Conservation (phyloP, 2,329 filamentous ascomycete genomes). For the Rhinocladiella similis region DNA sequence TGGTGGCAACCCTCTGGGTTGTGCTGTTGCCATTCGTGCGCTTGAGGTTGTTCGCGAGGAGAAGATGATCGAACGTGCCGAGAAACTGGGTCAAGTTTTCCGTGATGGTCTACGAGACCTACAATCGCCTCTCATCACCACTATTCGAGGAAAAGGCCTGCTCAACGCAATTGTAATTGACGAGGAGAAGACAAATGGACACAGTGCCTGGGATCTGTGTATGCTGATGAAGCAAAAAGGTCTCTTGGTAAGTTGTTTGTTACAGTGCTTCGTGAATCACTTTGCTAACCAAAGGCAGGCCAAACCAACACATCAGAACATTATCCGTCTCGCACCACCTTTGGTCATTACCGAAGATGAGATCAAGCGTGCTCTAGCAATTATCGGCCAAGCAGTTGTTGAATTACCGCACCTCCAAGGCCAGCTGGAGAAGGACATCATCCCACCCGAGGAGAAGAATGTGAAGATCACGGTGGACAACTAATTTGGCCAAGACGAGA, state of each 20-base stretch:
- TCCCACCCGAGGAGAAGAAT: slow-evolving; percentile 61
- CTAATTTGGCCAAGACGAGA: slow-evolving; percentile 32
- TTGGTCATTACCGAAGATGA: slow-evolving; percentile 90
- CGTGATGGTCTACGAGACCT: slow-evolving; percentile 74
- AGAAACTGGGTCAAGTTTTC: slow-evolving; percentile 79
- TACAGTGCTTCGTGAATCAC: not conserved
- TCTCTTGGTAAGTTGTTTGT: slow-evolving; percentile 68
- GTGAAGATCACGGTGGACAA: slow-evolving; percentile 62
- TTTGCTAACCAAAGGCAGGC: slow-evolving; percentile 57
- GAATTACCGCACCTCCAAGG: slow-evolving; percentile 73
- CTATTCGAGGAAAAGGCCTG: slow-evolving; percentile 86
- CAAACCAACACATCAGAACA: slow-evolving; percentile 97
- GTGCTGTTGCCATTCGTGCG: slow-evolving; percentile 91
- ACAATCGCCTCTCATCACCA: slow-evolving; percentile 76
- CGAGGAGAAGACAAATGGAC: slow-evolving; percentile 78
- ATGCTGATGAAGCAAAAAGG: slow-evolving; percentile 95
- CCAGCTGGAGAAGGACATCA: slow-evolving; percentile 54
- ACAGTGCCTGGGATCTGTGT: slow-evolving; percentile 94
- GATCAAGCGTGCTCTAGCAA: slow-evolving; percentile 72
- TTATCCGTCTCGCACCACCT: slow-evolving; percentile 95
- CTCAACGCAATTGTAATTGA: slow-evolving; percentile 97
- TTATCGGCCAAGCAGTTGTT: slow-evolving; percentile 77
- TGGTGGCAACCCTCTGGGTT: slow-evolving; percentile 93
- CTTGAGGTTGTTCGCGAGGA: slow-evolving; percentile 93
- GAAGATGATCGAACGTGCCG: slow-evolving; percentile 78